Conservation (phyloP, 352 stramenopile species). For the Globisporangium alternatum region DNA sequence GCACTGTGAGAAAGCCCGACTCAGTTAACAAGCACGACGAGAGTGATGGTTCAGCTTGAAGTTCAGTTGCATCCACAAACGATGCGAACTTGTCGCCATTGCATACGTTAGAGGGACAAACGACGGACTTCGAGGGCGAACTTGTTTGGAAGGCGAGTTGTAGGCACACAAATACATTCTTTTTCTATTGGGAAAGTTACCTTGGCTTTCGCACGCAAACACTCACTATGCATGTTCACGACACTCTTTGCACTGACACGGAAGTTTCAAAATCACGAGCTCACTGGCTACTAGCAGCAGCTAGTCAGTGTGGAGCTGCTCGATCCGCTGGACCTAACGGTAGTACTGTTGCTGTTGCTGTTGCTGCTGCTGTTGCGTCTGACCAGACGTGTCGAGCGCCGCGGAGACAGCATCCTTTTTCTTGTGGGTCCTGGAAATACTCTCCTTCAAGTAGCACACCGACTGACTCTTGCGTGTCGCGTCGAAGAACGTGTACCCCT, state of each 20-base stretch:
- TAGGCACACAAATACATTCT: background rate
- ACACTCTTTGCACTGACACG: background rate
- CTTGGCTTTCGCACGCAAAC: background rate
- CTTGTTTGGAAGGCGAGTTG: background rate
- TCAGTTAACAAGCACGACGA: too few relatives aligned
- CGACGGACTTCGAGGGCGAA: too few relatives aligned
- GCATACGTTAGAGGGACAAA: background rate
- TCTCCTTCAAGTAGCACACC: slow-evolving; percentile 19
- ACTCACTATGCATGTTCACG: background rate
- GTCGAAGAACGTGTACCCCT: slow-evolving; percentile 18
- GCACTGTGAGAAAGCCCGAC: too few relatives aligned
- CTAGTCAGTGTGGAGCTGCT: slow-evolving; percentile 2
- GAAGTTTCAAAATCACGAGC: background rate
- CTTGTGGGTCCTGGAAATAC: slow-evolving; percentile 8
- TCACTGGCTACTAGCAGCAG: background rate
- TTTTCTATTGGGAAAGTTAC: slow-evolving; percentile 4
- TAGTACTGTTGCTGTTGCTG: slow-evolving; percentile 7
- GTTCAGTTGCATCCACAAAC: background rate
- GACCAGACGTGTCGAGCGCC: slow-evolving; percentile 1
- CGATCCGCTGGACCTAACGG: background rate
- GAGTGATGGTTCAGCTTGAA: too few relatives aligned
- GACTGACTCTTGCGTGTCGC: background rate
- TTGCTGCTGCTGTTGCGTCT: slow-evolving; percentile 10
- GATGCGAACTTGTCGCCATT: background rate
- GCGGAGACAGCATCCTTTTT: slow-evolving; percentile 1